Evolutionary conservation across 768 basidiomycete genomes (phyloP).

Genomic region (Kwoniella bestiolae): DNA sequence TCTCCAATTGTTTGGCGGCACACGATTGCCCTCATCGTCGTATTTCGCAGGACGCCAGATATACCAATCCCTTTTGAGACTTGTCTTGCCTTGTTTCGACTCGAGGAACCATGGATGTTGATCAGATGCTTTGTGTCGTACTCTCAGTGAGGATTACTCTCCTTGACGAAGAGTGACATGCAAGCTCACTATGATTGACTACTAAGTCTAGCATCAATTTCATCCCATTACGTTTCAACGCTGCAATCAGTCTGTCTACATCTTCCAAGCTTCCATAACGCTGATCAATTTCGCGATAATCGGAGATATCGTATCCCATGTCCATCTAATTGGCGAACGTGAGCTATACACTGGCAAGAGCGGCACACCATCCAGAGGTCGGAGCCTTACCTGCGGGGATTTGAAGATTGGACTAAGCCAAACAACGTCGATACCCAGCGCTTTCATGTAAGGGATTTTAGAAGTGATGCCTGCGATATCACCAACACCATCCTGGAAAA

Average conservation of each 20-base stretch:
- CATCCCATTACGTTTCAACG: slow-evolving; percentile 68
- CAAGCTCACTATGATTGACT: slow-evolving; percentile 74
- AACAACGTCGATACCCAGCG: slow-evolving; percentile 67
- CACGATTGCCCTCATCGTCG: slow-evolving; percentile 63
- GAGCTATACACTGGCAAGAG: background rate
- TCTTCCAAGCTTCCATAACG: slow-evolving; percentile 63
- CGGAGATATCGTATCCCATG: slow-evolving; percentile 64
- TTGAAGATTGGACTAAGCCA: slow-evolving; percentile 75
- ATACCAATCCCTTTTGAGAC: slow-evolving; percentile 73
- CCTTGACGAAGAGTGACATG: too few relatives aligned
- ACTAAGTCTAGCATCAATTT: slow-evolving; percentile 80
- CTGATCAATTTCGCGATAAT: slow-evolving; percentile 61
- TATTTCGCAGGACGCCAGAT: slow-evolving; percentile 69
- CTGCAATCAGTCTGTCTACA: slow-evolving; percentile 43
- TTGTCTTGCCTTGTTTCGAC: slow-evolving; percentile 62
- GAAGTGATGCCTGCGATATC: slow-evolving; percentile 69
- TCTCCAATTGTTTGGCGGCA: slow-evolving; percentile 75
- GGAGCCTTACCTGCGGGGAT: slow-evolving; percentile 63
- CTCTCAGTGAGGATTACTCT: too few relatives aligned
- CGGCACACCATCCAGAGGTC: too few relatives aligned
- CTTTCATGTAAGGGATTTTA: slow-evolving; percentile 71
- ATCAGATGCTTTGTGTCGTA: too few relatives aligned
- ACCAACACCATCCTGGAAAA: slow-evolving; percentile 64
- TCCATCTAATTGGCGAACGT: background rate
- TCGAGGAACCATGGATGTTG: slow-evolving; percentile 71